Percentiles rank a stretch among this genome's conserved stretches.
Evolutionary conservation across 306 rosid species (phyloP).

Genomic region (Fragaria nilgerrensis): DNA sequence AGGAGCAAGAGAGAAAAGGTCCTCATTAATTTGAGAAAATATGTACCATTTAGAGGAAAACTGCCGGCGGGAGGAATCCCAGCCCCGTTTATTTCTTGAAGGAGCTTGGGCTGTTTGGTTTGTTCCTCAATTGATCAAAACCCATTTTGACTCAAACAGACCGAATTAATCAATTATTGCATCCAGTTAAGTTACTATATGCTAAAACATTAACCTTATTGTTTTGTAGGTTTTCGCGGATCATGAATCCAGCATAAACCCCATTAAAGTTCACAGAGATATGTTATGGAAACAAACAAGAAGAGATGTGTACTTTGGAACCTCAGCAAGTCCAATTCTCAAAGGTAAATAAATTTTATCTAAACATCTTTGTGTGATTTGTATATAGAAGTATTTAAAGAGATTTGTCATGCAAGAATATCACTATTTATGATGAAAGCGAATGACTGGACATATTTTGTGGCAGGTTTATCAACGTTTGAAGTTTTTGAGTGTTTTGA

Average conservation of each 20-base stretch:
- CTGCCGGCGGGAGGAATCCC: too few species aligned
- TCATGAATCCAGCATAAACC: conserved; percentile 41
- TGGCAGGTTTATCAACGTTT: conserved; percentile 26
- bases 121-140: too few species aligned
- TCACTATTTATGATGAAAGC: too few species aligned
- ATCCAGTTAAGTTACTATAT: neutral
- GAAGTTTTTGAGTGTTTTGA: conserved; percentile 30
- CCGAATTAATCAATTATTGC: too few species aligned
- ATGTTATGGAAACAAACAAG: conserved; percentile 42
- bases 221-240: conserved; percentile 58
- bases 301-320: conserved; percentile 44
- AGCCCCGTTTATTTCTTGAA: too few species aligned
- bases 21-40: too few species aligned
- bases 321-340: conserved; percentile 39
- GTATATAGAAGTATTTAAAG: neutral
- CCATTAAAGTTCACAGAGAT: conserved; percentile 47
- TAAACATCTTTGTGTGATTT: neutral
- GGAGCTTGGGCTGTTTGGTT: too few species aligned
- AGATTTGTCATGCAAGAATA: neutral
- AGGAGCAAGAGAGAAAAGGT: too few species aligned
- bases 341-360: conserved; percentile 35
- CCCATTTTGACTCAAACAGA: too few species aligned
- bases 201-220: neutral
- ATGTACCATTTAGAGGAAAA: too few species aligned
- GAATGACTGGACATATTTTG: neutral